Evolutionary conservation across 1,139 yeast genomes (phyloP), one percentile per base, ranked within the genome.

Genomic region (Saccharomycopsis phalli): DNA sequence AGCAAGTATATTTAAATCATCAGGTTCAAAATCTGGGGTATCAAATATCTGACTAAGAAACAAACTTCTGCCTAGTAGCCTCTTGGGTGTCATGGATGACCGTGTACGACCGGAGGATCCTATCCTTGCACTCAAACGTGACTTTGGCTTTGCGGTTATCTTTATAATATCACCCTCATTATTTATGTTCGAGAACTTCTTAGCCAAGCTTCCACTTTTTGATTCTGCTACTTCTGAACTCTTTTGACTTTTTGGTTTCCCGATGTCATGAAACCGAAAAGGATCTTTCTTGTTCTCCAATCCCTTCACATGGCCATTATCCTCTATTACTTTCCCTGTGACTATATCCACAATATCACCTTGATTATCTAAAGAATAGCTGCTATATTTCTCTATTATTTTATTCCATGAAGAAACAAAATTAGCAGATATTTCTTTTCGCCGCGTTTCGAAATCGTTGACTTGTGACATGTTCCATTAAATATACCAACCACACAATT

Each of bases 341-440:
- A 53, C 49, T 22, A 79, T 51, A 52, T 79, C 82, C n/a, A 80
- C 63, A 21, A 76, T 67, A 52, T 79, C 87, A 38, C 82, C 80
- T 48, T 74, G 79, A 11, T 61, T 58, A 2, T 63, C 63, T 46
- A 68, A 74, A 40, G 67, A 69, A 28, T 66, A 60, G 2, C 54
- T 51, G n/a, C 75, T 63, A 52, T 77, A 77, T 52, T 67, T 69
- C 8, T 63, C 58, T 6, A 78, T 62, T 32, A 78, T 74, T 3
- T 62, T 59, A 28, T 65, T 63, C 84, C 84, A 78, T n/a, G n/a
- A n/a, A n/a, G n/a, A n/a, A n/a, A n/a, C n/a, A n/a, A n/a, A n/a
- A n/a, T n/a, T n/a, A n/a, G n/a, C n/a, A n/a, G n/a, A n/a, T n/a
- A n/a, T n/a, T n/a, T n/a, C n/a, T n/a, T n/a, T n/a, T n/a, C n/a